Evolutionary conservation across 257 asterid genomes (phyloP), one percentile per base, ranked within the genome.

Genomic region (Nicotiana tabacum): DNA sequence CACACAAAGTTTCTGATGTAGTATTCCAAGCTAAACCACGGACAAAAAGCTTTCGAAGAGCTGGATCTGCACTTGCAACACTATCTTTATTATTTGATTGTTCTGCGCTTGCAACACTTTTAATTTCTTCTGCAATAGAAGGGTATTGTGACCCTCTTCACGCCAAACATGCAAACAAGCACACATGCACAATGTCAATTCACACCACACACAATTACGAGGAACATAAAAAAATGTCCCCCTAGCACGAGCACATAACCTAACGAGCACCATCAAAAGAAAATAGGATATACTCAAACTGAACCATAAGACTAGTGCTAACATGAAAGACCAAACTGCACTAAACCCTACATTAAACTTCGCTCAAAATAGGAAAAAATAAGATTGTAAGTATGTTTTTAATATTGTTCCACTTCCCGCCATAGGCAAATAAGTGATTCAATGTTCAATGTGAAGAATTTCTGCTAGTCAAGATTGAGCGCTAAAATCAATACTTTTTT

Each of bases 21-120:
- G 98, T 95, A 91, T 92, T 87, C 97, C 96, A 93, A n/a, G 94
- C 96, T 92, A 95, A 95, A 90, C 97, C 98, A 85, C 96, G 98
- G 82, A 95, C 97, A 91, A 95, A 93, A 91, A 95, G 97, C 97
- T 93, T 93, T 93, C 97, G 93, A 83, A 93, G 94, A 86, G 97
- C 97, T 57, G 98, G 98, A 92, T 95, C 98, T 87, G 97, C 94
- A 83, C 95, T 93, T 74, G 98, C 98, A 90, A 93, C 91, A 93
- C 92, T 90, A 43, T 43, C 51, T 43, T 43, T 43, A 43, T 43
- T 43, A 43, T 8, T 43, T 43, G 51, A 43, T 43, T 43, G 51
- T 43, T 95, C 98, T 87, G 97, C 94, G 85, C 95, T 93, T 74
- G 98, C 98, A 90, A 95, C 91, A 93, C 92, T 90, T 92, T 86